Conservation (phyloP, 345 rosid genomes). For the Carallia brachiata region DNA sequence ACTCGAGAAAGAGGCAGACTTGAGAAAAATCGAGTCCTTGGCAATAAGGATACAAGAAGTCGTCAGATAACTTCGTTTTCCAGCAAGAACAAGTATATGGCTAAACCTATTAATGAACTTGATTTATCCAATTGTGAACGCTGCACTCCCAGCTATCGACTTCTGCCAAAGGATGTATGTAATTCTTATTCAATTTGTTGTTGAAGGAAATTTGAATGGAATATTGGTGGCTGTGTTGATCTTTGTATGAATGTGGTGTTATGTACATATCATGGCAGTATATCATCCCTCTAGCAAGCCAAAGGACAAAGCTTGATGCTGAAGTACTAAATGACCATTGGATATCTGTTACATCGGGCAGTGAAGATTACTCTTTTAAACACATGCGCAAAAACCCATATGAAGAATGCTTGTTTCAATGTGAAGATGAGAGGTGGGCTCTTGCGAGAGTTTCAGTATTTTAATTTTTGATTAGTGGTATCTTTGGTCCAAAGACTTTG, state of each 20-base stretch:
- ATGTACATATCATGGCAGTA: constrained; percentile 57
- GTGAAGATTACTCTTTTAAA: constrained; percentile 98
- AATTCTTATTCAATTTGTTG: background rate
- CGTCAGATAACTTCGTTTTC: constrained; percentile 52
- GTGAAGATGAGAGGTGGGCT: constrained; percentile 95
- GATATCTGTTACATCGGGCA: constrained; percentile 98
- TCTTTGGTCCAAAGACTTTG: too few relatives aligned
- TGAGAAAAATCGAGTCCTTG: constrained; percentile 50
- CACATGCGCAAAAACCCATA: constrained; percentile 99
- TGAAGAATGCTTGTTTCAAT: constrained; percentile 90
- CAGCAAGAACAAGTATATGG: constrained; percentile 71
- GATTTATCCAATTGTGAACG: constrained; percentile 94
- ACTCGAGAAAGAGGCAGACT: constrained; percentile 71
- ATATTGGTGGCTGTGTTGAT: constrained; percentile 18
- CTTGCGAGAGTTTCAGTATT: constrained; percentile 9
- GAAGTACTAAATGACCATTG: constrained; percentile 91
- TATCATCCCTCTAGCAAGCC: constrained; percentile 75
- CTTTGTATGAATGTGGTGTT: constrained; percentile 17
- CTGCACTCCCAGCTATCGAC: constrained; percentile 97
- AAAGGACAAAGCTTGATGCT: constrained; percentile 76
- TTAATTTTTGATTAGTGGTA: background rate
- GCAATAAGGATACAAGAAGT: constrained; percentile 53
- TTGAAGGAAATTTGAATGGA: constrained; percentile 9
- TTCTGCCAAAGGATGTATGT: constrained; percentile 83
- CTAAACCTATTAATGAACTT: constrained; percentile 89